Evolutionary conservation across 139 green algal species (phyloP), one percentile per base, ranked within the genome.

Genomic region (Picochlorum sp.): DNA sequence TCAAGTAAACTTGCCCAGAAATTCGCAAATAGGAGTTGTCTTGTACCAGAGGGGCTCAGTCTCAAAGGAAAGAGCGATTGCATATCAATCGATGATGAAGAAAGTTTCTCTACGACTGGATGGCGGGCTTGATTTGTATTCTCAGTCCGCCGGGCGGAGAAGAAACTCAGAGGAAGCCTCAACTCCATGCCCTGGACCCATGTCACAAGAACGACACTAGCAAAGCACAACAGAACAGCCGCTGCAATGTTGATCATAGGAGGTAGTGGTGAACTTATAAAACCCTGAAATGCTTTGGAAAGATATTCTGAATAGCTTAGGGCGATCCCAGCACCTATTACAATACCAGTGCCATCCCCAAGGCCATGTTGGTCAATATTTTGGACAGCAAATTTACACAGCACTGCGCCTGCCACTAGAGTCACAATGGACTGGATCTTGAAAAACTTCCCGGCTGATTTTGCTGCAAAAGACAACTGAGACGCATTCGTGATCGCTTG

Each of bases 1-100:
- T 52, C 13, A 13, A 77, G 47, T 30, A 69, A 26, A 4, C 41
- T 49, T 38, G 60, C 41, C 59, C 59, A 71, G 45, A 78, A 78
- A 65, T 69, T 78, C 45, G 59, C 72, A 64, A 78, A 78, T 28
- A 78, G 52, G 32, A 78, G 59, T 24, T 49, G 63, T 30, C 72
- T 58, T 4, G 65, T 60, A 26, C 72, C 72, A 6, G 34, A 20
- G 8, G 72, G 72, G 50, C 37, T 56, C 10, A 78, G 60, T 46
- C 51, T 47, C 41, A 78, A 46, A 23, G 65, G 72, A n/a, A 78
- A 65, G 34, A 61, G 44, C 4, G 21, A 23, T 21, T 24, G 57
- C 20, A 4, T 32, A 11, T 28, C 59, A 28, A 16, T 16, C 26
- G 68, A 49, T 18, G 68, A 21, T 21, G 16, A 20, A 4, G 47